Evolutionary conservation across 2,329 filamentous ascomycete genomes (phyloP).

Genomic region (Chrysosporium queenslandicum): DNA sequence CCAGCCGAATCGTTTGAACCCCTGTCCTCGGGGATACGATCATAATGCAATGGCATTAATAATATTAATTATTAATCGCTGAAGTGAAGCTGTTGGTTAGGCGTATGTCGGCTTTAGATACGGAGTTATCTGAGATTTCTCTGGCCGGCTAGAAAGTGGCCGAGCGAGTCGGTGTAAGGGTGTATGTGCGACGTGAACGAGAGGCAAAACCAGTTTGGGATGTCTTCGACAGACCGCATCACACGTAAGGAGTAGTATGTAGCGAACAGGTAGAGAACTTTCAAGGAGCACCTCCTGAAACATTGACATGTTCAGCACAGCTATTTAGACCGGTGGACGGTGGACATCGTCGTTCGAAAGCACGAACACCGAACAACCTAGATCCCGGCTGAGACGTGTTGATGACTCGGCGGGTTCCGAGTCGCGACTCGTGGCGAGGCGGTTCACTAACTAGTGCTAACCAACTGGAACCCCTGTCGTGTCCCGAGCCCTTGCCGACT

Average conservation of each 20-base stretch:
- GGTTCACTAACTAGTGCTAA: background rate
- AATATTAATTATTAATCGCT: background rate
- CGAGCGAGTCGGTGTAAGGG: background rate
- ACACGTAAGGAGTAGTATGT: too few species aligned
- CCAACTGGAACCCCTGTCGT: background rate
- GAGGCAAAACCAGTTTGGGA: constrained; percentile 1
- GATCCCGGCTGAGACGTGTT: background rate
- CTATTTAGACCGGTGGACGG: too few species aligned
- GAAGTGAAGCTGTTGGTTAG: background rate
- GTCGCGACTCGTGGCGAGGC: background rate
- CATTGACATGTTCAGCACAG: too few species aligned
- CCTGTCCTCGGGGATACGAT: background rate
- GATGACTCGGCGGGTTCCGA: background rate
- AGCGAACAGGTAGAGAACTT: too few species aligned
- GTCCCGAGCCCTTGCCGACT: background rate
- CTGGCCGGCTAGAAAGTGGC: background rate
- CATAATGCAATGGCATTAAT: background rate
- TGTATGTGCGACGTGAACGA: background rate
- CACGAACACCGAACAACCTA: background rate
- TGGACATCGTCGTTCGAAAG: too few species aligned
- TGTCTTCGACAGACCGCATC: background rate
- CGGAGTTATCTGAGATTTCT: background rate
- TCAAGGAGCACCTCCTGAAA: too few species aligned
- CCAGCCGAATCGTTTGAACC: too few species aligned
- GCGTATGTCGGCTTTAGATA: background rate